Percentiles rank a stretch among this genome's conserved stretches.
Evolutionary conservation across 805 yeast species (phyloP).

Genomic region (Deakozyma indianensis): DNA sequence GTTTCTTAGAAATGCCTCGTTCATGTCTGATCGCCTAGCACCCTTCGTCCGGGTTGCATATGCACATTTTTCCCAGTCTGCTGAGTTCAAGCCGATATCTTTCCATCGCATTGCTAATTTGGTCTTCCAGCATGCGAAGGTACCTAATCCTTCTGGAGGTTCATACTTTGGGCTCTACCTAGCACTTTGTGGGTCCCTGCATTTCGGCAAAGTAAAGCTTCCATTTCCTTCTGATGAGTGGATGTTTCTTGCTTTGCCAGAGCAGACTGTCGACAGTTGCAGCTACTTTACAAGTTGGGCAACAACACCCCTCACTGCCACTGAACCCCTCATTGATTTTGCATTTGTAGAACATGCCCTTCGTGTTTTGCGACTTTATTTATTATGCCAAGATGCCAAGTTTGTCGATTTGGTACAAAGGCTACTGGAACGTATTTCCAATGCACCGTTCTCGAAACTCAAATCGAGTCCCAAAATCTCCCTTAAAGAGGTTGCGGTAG

Average conservation of each 20-base stretch:
- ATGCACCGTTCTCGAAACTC: neutral
- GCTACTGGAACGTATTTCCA: neutral
- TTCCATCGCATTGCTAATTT: neutral
- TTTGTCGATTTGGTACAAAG: neutral
- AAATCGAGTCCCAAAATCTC: neutral
- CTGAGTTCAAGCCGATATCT: neutral
- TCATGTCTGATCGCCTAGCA: neutral
- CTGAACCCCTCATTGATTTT: neutral
- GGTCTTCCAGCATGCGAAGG: neutral
- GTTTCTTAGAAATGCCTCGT: neutral
- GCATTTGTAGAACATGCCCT: conserved; percentile 1
- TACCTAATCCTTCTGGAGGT: neutral
- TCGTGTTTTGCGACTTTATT: conserved; percentile 1
- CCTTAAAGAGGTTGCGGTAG: neutral
- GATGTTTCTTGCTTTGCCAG: neutral
- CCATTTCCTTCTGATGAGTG: neutral
- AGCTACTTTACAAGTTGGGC: neutral
- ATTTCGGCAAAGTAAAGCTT: neutral
- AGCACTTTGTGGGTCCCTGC: neutral
- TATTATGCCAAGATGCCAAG: neutral
- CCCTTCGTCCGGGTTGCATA: neutral
- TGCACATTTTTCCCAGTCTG: neutral
- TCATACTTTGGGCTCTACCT: neutral
- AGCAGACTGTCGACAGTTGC: neutral
- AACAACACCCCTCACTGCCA: neutral